These are phyloP conservation scores for Cladophialophora yegresii DNA, from an alignment of 2,329 filamentous ascomycete genomes.

Conservation along the genomic window DNA sequence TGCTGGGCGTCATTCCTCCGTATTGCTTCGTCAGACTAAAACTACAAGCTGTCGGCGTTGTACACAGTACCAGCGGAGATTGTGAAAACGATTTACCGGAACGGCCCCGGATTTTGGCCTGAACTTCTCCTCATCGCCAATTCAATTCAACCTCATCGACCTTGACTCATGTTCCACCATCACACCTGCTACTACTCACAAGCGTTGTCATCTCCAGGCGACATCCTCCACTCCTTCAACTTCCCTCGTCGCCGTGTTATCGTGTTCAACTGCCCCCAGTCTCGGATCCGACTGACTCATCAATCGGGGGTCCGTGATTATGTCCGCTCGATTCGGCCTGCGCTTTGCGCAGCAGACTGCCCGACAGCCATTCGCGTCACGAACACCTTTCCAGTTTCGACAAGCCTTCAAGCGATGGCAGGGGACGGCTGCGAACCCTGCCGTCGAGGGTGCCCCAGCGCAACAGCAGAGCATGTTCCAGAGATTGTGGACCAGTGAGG, in stretches of 20 bases:
- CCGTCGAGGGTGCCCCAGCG: conserved; percentile 46
- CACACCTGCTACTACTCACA: background rate
- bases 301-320: conserved; percentile 40
- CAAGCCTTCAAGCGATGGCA: conserved; percentile 66
- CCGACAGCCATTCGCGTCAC: conserved; percentile 44
- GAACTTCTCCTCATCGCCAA: conserved; percentile 14
- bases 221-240: conserved; percentile 26
- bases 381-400: conserved; percentile 51
- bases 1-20: background rate
- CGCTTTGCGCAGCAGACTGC: conserved; percentile 59
- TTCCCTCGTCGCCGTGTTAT: conserved; percentile 8
- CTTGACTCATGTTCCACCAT: conserved; percentile 12
- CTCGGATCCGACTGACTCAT: background rate
- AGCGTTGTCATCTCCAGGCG: conserved; percentile 1
- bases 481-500: conserved; percentile 79
- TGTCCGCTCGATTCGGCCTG: conserved; percentile 60
- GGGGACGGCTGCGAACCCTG: conserved; percentile 62
- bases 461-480: conserved; percentile 59
- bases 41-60: background rate
- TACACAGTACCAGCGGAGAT: conserved; percentile 8
- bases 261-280: background rate
- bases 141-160: conserved; percentile 8
- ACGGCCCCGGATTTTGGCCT: background rate
- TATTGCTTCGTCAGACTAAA: background rate
- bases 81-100: conserved; percentile 23